Conservation (phyloP, 2,329 filamentous ascomycete genomes). For the Trichoderma simmonsii region DNA sequence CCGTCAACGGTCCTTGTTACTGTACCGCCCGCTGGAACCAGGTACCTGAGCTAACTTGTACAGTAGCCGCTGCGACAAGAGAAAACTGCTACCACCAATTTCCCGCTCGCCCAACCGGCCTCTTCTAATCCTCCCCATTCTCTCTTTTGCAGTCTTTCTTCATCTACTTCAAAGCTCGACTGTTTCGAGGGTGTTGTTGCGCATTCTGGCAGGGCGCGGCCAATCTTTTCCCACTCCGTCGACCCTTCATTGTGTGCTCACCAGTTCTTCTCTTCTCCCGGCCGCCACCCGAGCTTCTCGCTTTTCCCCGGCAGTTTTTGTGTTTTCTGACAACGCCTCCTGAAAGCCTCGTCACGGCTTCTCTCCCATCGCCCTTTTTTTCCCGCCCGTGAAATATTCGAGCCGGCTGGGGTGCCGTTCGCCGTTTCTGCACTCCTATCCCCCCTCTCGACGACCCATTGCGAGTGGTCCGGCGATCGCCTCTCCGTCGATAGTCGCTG, state of each 20-base stretch:
- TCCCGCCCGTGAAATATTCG: slow-evolving; percentile 22
- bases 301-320: slow-evolving; percentile 23
- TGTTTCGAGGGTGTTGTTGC: slow-evolving; percentile 23
- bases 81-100: slow-evolving; percentile 22
- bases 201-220: slow-evolving; percentile 22
- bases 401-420: slow-evolving; percentile 37
- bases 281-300: slow-evolving; percentile 18
- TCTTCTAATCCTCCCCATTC: slow-evolving; percentile 19
- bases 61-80: slow-evolving; percentile 1
- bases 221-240: slow-evolving; percentile 16
- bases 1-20: neutral
- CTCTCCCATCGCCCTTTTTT: slow-evolving; percentile 25
- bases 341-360: slow-evolving; percentile 26
- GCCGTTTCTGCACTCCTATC: slow-evolving; percentile 25
- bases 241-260: slow-evolving; percentile 23
- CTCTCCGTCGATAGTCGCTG: slow-evolving; percentile 18
- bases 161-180: slow-evolving; percentile 21
- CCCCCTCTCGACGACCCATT: slow-evolving; percentile 20
- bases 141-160: slow-evolving; percentile 19
- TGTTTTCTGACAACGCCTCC: slow-evolving; percentile 27
- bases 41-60: slow-evolving; percentile 17
- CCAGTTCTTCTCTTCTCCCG: slow-evolving; percentile 17
- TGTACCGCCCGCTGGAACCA: neutral
- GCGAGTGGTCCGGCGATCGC: slow-evolving; percentile 20
- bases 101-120: slow-evolving; percentile 17